phyloP scores from a whole-genome alignment of 441 rosid genomes.

The Dalechampia spathulata region DNA sequence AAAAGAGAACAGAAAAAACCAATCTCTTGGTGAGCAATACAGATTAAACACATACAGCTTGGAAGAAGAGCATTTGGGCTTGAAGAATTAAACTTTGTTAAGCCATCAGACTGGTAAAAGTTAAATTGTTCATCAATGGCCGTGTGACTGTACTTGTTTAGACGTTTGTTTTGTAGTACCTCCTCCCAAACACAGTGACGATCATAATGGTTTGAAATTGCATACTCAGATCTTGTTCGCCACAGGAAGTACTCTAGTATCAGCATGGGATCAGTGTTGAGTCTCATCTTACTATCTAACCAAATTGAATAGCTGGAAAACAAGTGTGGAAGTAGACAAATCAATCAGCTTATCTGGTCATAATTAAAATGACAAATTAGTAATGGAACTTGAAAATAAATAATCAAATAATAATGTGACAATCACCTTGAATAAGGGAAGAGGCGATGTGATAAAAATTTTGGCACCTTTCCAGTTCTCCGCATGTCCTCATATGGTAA shows the following conservation, averaged over 20 bases:
- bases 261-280: slow-evolving; percentile 66
- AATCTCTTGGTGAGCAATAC: background rate
- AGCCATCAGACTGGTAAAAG: slow-evolving; percentile 72
- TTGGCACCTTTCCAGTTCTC: slow-evolving; percentile 83
- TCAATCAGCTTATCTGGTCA: slow-evolving; percentile 4
- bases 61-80: slow-evolving; percentile 64
- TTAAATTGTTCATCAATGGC: slow-evolving; percentile 72
- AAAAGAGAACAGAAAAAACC: slow-evolving; percentile 7
- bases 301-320: slow-evolving; percentile 78
- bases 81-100: slow-evolving; percentile 50
- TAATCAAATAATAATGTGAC: slow-evolving; percentile 9
- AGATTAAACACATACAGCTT: slow-evolving; percentile 47
- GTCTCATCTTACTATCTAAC: slow-evolving; percentile 93
- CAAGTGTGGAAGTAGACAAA: slow-evolving; percentile 1
- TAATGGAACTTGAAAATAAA: slow-evolving; percentile 17
- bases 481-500: slow-evolving; percentile 68
- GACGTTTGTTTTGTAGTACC: slow-evolving; percentile 69
- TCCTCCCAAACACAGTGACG: slow-evolving; percentile 98
- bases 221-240: slow-evolving; percentile 74
- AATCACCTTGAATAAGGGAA: slow-evolving; percentile 83
- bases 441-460: slow-evolving; percentile 78
- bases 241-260: slow-evolving; percentile 78
- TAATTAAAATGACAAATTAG: slow-evolving; percentile 5
- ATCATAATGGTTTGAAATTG: slow-evolving; percentile 92
- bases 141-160: slow-evolving; percentile 66